A percentile compares a stretch with the other conserved stretches of the same genome.
phyloP scores from a whole-genome alignment of 768 basidiomycete genomes.

The Lentinula detonsa region DNA sequence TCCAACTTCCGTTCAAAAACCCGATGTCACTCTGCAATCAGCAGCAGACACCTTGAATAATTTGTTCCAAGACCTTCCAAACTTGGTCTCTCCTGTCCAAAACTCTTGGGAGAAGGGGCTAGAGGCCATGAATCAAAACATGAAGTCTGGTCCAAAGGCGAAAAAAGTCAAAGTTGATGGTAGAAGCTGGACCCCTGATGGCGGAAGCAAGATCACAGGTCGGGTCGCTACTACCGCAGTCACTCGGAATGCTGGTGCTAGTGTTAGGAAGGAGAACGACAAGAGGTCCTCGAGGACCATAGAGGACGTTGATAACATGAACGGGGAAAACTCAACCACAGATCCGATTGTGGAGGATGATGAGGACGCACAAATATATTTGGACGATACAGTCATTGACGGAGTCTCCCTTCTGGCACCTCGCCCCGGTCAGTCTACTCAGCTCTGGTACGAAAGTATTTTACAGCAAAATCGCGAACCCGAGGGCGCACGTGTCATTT shows the following conservation, averaged over 20 bases:
- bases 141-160: neutral
- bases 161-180: neutral
- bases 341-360: neutral
- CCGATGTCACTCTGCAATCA: neutral
- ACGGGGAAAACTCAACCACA: neutral
- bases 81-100: neutral
- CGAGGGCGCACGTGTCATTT: neutral
- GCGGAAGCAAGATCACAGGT: neutral
- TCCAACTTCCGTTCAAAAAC: neutral
- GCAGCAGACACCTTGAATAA: neutral
- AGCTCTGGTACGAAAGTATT: neutral
- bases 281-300: no score
- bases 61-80: neutral
- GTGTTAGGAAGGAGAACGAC: neutral
- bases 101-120: neutral
- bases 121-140: neutral
- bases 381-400: neutral
- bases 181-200: neutral
- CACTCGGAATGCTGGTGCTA: neutral
- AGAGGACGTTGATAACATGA: neutral
- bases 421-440: neutral
- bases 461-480: slow-evolving; percentile 1
- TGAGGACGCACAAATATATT: neutral
- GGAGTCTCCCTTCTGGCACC: slow-evolving; percentile 2
- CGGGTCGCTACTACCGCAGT: neutral